Conservation (phyloP, 1,139 yeast genomes). For the Blastobotrys illinoisensis region DNA sequence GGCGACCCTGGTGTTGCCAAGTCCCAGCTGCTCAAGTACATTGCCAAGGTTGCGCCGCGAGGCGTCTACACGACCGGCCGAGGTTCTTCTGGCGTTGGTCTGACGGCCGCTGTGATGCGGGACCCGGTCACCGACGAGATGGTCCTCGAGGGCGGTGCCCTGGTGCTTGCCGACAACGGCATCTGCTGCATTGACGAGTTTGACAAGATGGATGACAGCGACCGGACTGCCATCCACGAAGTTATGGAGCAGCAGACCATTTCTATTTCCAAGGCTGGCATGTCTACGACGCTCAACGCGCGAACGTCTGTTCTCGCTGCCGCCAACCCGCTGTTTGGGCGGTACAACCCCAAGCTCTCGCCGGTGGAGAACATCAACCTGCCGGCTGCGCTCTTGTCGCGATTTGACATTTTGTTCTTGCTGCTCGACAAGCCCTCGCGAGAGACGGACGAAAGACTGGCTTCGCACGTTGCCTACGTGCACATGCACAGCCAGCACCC, state of each 20-base stretch:
- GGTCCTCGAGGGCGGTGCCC: constrained; percentile 98
- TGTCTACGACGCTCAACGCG: constrained; percentile 93
- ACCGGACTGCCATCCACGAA: constrained; percentile 97
- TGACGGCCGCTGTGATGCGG: constrained; percentile 98
- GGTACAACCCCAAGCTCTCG: constrained; percentile 84
- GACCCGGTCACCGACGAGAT: constrained; percentile 98
- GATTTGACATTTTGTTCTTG: constrained; percentile 87
- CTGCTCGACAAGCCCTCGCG: constrained; percentile 79
- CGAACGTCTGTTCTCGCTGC: constrained; percentile 95
- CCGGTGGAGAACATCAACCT: constrained; percentile 94
- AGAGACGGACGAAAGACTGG: constrained; percentile 79
- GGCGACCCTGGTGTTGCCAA: constrained; percentile 99
- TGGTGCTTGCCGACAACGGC: constrained; percentile 96
- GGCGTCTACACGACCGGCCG: constrained; percentile 98
- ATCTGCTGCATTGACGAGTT: constrained; percentile 98
- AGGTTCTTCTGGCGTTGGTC: constrained; percentile 98
- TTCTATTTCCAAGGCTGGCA: constrained; percentile 96
- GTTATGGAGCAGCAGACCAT: constrained; percentile 99
- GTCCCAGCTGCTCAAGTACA: constrained; percentile 88
- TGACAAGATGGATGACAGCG: constrained; percentile 97
- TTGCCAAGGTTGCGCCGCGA: constrained; percentile 90
- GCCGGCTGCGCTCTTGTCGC: constrained; percentile 93
- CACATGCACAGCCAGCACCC: constrained; percentile 94
- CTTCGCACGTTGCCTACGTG: constrained; percentile 89
- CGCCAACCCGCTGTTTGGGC: constrained; percentile 94